Percentiles rank a stretch among this genome's conserved stretches.
Conservation (phyloP, 176 grass and related monocot species). For the Themeda triandra region DNA sequence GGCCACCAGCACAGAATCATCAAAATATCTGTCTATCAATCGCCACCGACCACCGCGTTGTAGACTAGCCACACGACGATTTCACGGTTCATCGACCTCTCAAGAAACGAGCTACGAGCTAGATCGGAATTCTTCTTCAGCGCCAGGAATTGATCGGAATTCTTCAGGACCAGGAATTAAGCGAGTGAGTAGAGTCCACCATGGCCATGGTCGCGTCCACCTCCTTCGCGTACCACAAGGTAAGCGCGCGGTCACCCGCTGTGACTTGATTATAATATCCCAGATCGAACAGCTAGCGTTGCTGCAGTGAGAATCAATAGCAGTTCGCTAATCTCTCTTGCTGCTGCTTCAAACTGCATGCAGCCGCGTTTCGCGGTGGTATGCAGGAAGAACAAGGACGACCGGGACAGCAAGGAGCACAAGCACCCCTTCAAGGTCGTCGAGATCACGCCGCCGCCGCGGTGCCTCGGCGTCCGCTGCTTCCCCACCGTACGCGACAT, state of each 20-base stretch:
- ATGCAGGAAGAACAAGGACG: constrained; percentile 81
- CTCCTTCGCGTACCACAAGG: constrained; percentile 56
- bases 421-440: constrained; percentile 85
- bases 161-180: background rate
- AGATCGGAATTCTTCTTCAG: background rate
- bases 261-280: background rate
- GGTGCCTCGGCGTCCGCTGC: constrained; percentile 83
- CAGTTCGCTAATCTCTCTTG: background rate
- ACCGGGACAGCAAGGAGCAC: constrained; percentile 48
- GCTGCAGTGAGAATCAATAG: background rate
- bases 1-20: background rate
- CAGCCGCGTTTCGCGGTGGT: constrained; percentile 51
- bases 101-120: background rate
- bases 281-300: background rate
- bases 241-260: background rate
- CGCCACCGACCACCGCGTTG: constrained; percentile 4
- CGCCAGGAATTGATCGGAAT: background rate
- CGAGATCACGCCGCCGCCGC: constrained; percentile 86
- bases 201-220: constrained; percentile 63
- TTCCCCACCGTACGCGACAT: constrained; percentile 63
- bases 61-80: background rate
- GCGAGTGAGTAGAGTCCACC: background rate
- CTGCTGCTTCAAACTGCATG: background rate
- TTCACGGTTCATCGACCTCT: background rate
- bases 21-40: constrained; percentile 12